These are phyloP conservation scores for Colletotrichum liaoningense DNA, from an alignment of 2,329 filamentous ascomycete species.

Conservation along the genomic window DNA sequence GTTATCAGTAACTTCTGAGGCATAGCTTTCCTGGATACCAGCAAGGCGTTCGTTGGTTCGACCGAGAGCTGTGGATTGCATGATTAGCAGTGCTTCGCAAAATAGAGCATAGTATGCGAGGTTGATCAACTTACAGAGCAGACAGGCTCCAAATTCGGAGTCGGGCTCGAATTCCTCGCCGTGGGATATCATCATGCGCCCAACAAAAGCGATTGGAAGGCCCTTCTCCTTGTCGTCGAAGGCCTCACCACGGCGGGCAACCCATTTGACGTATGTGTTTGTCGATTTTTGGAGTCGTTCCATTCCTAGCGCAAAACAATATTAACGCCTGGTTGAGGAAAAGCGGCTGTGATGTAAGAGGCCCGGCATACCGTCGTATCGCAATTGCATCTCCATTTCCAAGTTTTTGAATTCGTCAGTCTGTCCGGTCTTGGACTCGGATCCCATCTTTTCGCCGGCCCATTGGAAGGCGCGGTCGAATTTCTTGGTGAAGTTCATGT, in stretches of 20 bases:
- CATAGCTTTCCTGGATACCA: conserved; percentile 85
- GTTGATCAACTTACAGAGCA: conserved; percentile 68
- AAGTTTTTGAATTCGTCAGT: conserved; percentile 92
- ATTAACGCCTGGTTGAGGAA: conserved; percentile 18
- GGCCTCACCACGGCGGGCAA: conserved; percentile 84
- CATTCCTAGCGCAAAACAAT: conserved; percentile 73
- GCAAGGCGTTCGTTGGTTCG: conserved; percentile 90
- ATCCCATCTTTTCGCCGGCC: conserved; percentile 96
- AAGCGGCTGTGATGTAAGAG: not conserved
- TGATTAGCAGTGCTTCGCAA: conserved; percentile 3
- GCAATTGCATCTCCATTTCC: conserved; percentile 89
- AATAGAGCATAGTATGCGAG: not conserved
- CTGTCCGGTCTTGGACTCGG: conserved; percentile 85
- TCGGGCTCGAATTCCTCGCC: conserved; percentile 93
- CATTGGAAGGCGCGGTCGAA: conserved; percentile 97
- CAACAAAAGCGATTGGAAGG: conserved; percentile 82
- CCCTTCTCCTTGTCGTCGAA: conserved; percentile 88
- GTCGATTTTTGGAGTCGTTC: conserved; percentile 89
- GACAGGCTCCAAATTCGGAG: conserved; percentile 90
- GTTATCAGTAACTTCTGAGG: conserved; percentile 79
- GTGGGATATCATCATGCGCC: conserved; percentile 86
- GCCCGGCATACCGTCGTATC: conserved; percentile 80
- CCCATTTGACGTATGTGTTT: conserved; percentile 86
- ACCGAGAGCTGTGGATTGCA: conserved; percentile 70
- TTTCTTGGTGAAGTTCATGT: conserved; percentile 79